Conservation (phyloP, 345 rosid genomes). For the Rhodomyrtus tomentosa region DNA sequence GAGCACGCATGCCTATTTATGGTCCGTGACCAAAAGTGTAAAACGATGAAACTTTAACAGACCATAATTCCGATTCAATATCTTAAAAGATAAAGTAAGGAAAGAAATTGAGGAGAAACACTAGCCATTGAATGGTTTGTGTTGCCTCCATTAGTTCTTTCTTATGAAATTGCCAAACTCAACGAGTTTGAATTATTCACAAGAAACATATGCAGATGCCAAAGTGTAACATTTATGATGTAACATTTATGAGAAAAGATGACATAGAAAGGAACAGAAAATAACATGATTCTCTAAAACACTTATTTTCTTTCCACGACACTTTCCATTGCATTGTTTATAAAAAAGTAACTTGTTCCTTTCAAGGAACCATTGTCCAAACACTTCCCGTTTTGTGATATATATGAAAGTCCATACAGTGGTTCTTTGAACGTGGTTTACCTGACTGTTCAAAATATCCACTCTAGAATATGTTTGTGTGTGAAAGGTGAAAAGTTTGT, state of each 20-base stretch:
- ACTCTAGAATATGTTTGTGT: neutral
- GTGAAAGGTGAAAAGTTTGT: neutral
- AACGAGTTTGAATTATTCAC: neutral
- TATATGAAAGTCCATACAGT: neutral
- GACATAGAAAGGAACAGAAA: neutral
- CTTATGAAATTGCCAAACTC: neutral
- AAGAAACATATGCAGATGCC: neutral
- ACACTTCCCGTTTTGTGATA: neutral
- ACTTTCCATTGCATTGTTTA: neutral
- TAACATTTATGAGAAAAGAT: neutral
- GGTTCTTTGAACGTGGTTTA: neutral
- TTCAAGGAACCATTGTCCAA: neutral
- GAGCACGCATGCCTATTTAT: neutral
- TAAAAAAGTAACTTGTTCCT: neutral
- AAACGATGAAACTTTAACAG: neutral
- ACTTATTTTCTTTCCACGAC: neutral
- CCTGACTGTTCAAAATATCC: neutral
- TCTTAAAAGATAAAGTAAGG: neutral
- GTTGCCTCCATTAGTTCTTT: neutral
- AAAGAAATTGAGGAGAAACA: neutral
- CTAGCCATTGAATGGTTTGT: neutral
- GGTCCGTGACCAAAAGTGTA: neutral
- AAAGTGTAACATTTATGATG: neutral
- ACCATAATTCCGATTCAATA: neutral
- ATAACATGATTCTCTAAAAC: neutral